phyloP scores from a whole-genome alignment of 164 flowering plant genomes.

The Tetracentron sinense region DNA sequence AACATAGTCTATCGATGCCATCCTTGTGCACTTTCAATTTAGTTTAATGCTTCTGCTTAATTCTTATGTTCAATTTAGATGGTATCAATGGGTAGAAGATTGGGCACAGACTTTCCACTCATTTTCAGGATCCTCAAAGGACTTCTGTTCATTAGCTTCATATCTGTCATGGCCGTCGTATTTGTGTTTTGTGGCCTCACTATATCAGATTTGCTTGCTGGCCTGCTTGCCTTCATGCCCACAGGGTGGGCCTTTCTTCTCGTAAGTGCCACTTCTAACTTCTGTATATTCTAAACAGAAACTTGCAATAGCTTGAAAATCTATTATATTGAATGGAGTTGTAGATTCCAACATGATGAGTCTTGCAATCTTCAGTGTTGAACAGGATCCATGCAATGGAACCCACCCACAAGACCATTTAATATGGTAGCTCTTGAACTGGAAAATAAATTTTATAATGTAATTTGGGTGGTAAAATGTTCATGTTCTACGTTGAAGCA shows the following conservation, averaged over 20 bases:
- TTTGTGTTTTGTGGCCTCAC: slow-evolving; percentile 62
- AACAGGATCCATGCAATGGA: no score
- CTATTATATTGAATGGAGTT: not conserved
- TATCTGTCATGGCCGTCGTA: slow-evolving; percentile 63
- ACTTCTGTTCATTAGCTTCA: slow-evolving; percentile 58
- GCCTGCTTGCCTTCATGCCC: slow-evolving; percentile 65
- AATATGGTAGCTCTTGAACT: no score
- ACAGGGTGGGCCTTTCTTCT: slow-evolving; percentile 75
- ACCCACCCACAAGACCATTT: no score
- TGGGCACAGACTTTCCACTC: slow-evolving; percentile 69
- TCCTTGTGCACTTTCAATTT: not conserved
- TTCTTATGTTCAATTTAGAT: slow-evolving; percentile 31
- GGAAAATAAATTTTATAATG: no score
- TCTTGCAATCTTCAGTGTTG: not conserved
- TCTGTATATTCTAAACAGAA: not conserved
- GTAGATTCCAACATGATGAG: not conserved
- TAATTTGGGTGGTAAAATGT: no score
- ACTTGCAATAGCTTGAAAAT: not conserved
- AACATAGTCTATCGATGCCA: not conserved
- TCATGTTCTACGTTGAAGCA: no score
- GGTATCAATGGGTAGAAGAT: slow-evolving; percentile 74
- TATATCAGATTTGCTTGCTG: slow-evolving; percentile 50
- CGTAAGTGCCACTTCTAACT: slow-evolving; percentile 35
- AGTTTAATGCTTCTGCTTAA: not conserved
- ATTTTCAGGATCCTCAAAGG: slow-evolving; percentile 75